A percentile compares a stretch with the other conserved stretches of the same genome.
Evolutionary conservation across 78 protist genomes (phyloP).

Genomic region (Dictyostelium capitatum): DNA sequence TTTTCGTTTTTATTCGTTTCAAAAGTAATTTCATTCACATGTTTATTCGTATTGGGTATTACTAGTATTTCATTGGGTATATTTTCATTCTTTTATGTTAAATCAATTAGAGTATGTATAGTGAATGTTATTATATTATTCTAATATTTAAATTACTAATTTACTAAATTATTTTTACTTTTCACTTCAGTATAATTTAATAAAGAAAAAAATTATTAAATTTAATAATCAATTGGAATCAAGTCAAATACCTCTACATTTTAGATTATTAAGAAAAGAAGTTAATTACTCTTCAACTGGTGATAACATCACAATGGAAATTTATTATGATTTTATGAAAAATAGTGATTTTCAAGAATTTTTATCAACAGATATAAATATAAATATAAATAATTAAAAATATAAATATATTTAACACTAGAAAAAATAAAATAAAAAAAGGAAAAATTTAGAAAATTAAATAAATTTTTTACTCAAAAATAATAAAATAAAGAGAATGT

Average conservation of each 20-base stretch:
- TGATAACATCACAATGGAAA: neutral
- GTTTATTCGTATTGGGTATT: neutral
- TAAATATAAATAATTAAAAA: neutral
- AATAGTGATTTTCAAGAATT: neutral
- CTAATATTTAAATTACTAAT: neutral
- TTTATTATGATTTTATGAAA: constrained; percentile 5
- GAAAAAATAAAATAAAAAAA: too few relatives aligned
- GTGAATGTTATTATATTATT: neutral
- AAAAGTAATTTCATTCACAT: neutral
- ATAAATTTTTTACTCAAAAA: too few relatives aligned
- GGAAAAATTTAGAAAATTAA: too few relatives aligned
- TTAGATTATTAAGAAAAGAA: neutral
- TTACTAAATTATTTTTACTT: too few relatives aligned
- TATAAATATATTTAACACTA: neutral
- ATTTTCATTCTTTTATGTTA: neutral
- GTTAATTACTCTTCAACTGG: neutral
- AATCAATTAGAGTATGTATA: neutral
- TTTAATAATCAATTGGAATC: neutral
- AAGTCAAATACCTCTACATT: neutral
- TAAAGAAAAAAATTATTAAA: neutral
- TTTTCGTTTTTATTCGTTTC: neutral
- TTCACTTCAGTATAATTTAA: neutral
- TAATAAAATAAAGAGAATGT: too few relatives aligned
- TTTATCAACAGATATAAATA: neutral
- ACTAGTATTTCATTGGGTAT: neutral